Conservation (phyloP, 352 stramenopile genomes). For the Pythium myriotylum region DNA sequence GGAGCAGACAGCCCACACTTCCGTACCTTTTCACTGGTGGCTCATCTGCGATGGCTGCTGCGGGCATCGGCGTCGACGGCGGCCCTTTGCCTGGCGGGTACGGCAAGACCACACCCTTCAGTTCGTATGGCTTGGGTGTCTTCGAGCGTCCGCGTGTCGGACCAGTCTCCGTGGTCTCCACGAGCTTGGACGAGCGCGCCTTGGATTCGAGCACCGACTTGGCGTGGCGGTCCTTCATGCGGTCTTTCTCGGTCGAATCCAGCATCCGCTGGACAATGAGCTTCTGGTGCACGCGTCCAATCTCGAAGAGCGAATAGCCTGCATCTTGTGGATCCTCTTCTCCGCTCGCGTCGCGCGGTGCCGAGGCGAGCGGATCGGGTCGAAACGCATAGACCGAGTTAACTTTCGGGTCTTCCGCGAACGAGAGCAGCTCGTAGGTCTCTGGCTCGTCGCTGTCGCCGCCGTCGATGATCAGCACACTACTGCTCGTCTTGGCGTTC, state of each 20-base stretch:
- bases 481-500: conserved; percentile 39
- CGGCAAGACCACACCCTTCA: neutral
- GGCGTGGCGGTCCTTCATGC: conserved; percentile 81
- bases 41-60: conserved; percentile 2
- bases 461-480: conserved; percentile 47
- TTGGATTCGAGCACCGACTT: conserved; percentile 76
- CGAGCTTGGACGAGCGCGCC: conserved; percentile 64
- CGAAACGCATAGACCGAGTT: conserved; percentile 71
- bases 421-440: conserved; percentile 79
- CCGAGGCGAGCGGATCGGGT: conserved; percentile 7
- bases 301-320: conserved; percentile 60
- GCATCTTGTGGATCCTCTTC: neutral
- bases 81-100: neutral
- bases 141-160: neutral
- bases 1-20: too few species aligned
- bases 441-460: conserved; percentile 21
- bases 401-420: conserved; percentile 63
- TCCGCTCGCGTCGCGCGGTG: neutral
- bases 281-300: conserved; percentile 74
- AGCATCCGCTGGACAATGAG: conserved; percentile 80
- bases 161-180: conserved; percentile 30
- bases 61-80: neutral
- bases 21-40: conserved; percentile 6
- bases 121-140: neutral
- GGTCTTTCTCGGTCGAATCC: conserved; percentile 73